Conservation (phyloP, 805 yeast genomes). For the Hanseniaspora lachancei region DNA sequence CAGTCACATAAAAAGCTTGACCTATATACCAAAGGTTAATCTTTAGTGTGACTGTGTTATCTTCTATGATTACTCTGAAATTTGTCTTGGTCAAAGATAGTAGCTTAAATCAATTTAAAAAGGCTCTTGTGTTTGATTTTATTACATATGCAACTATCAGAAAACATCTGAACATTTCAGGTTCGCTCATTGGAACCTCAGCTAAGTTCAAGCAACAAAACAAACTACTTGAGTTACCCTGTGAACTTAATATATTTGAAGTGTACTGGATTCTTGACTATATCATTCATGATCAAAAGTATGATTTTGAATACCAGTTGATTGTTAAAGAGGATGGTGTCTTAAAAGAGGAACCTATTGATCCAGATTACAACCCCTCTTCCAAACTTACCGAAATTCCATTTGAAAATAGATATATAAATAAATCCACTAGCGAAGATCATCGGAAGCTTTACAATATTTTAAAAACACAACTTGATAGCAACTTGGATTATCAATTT, state of each 20-base stretch:
- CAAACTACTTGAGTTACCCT: not conserved
- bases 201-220: conserved; percentile 6
- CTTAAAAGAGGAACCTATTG: not conserved
- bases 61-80: not conserved
- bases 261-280: not conserved
- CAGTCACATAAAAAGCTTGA: not conserved
- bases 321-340: not conserved
- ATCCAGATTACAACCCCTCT: not conserved
- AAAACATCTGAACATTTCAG: not conserved
- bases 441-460: not conserved
- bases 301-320: not conserved
- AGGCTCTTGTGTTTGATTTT: conserved; percentile 1
- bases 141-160: conserved; percentile 3
- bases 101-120: not conserved
- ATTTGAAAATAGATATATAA: not conserved
- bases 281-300: not conserved
- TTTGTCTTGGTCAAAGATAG: not conserved
- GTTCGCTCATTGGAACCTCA: conserved; percentile 5
- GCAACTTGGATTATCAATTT: not conserved
- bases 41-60: too few relatives aligned
- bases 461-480: not conserved
- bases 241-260: conserved; percentile 3
- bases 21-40: too few relatives aligned
- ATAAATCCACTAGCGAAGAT: not conserved
- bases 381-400: not conserved